phyloP scores from a whole-genome alignment of 306 rosid species.

The Vicia faba region DNA sequence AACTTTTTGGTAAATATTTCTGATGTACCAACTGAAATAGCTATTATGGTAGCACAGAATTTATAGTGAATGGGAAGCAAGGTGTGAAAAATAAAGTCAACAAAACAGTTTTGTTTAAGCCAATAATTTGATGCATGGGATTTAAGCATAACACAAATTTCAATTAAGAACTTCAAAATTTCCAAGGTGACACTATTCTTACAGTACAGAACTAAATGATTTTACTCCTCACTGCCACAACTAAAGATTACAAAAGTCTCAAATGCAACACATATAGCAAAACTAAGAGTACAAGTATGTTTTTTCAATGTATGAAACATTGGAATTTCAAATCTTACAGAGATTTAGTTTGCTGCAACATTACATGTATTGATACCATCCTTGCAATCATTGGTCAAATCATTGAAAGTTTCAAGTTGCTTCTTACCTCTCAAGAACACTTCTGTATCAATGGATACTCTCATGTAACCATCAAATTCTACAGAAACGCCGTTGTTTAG shows the following conservation, averaged over 20 bases:
- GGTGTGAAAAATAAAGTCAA: not conserved
- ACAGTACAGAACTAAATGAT: constrained; percentile 52
- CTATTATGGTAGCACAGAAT: not conserved
- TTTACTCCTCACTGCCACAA: constrained; percentile 46
- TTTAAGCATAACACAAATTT: constrained; percentile 36
- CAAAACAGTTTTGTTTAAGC: constrained; percentile 22
- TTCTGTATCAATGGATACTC: constrained; percentile 89
- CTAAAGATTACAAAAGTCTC: constrained; percentile 57
- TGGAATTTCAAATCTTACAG: constrained; percentile 42
- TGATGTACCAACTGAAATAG: not conserved
- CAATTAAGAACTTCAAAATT: constrained; percentile 37
- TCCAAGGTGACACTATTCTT: constrained; percentile 40
- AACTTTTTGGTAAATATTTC: not conserved
- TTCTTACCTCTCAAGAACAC: constrained; percentile 96
- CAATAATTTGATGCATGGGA: constrained; percentile 20
- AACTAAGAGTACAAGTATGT: constrained; percentile 45
- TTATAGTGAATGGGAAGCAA: not conserved
- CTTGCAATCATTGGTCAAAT: constrained; percentile 92
- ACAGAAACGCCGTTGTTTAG: constrained; percentile 75
- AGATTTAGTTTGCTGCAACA: constrained; percentile 57
- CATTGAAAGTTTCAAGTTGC: constrained; percentile 94
- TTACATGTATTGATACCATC: constrained; percentile 88
- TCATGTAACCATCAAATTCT: constrained; percentile 97
- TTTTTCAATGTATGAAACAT: constrained; percentile 40
- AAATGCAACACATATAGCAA: constrained; percentile 54